Percentiles rank a stretch among this genome's conserved stretches.
Evolutionary conservation across 768 basidiomycete species (phyloP).

Genomic region (Ramaria rubella): DNA sequence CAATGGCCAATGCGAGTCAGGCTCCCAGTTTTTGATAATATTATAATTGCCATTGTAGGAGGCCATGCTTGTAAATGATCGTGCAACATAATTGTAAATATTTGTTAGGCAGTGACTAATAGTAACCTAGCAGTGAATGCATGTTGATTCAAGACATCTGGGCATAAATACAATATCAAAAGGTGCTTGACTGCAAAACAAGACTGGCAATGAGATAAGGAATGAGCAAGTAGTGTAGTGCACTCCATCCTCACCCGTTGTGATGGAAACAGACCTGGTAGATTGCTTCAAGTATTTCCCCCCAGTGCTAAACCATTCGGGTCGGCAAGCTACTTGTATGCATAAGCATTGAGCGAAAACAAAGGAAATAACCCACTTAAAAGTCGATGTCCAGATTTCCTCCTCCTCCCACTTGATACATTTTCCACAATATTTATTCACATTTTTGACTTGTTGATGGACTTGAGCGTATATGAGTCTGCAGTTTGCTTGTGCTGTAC

Average conservation of each 20-base stretch:
- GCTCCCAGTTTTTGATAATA: too few relatives aligned
- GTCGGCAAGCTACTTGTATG: constrained; percentile 59
- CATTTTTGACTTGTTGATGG: too few relatives aligned
- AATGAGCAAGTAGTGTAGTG: constrained; percentile 46
- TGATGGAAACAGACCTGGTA: constrained; percentile 83
- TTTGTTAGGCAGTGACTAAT: neutral
- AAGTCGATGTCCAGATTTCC: constrained; percentile 98
- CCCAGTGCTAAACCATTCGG: constrained; percentile 60
- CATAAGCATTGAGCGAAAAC: constrained; percentile 10
- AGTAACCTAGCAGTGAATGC: neutral
- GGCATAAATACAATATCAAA: constrained; percentile 38
- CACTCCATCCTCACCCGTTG: constrained; percentile 79
- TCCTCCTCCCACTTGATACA: constrained; percentile 97
- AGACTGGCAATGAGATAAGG: constrained; percentile 37
- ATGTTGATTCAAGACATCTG: neutral
- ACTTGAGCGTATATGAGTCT: too few relatives aligned
- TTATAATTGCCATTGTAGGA: too few relatives aligned
- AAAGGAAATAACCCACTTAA: constrained; percentile 49
- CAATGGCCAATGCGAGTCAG: too few relatives aligned
- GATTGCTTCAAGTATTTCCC: constrained; percentile 80
- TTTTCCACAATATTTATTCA: too few relatives aligned
- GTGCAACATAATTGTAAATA: too few relatives aligned
- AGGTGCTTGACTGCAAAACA: constrained; percentile 90
- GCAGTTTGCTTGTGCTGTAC: too few relatives aligned
- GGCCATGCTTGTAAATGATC: too few relatives aligned